Base-by-base conservation (phyloP, 306 rosid species). In the Prunus campanulata region DNA sequence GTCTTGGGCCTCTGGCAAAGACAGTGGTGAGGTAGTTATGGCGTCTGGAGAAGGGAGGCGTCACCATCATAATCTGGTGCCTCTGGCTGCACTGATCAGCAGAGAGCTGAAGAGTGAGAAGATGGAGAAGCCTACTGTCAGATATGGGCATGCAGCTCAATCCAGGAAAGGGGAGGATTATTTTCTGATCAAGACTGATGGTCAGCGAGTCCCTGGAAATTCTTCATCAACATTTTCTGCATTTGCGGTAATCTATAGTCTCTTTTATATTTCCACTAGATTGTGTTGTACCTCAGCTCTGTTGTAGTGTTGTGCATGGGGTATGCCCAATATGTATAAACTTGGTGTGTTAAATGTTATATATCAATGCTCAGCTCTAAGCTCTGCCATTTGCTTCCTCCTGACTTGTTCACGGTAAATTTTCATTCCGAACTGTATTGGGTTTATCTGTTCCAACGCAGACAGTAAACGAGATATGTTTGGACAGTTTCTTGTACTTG, bases 121-220 rank as follows among this genome's bases (percentile, higher is more conserved):
- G 90, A 86, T 92, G 96, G 97, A 89, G 82, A 95, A 92, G 78
- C 98, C 98, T 4, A 90, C 85, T 59, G 80, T 95, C 67, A 89
- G 90, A 75, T 81, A 77, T 80, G 98, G 97, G 0, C 87, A 88
- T 75, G 97, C 98, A 11, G 97, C 93, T 72, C 96, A 91, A 79
- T 92, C 98, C 75, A 92, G 71, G 83, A 95, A 95, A 80, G 98
- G 98, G 74, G 98, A 92, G 67, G 98, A 95, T 80, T 95, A 86
- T 81, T 95, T 86, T 77, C 84, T 95, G 16, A 60, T 89, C 29
- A 95, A 90, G 85, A 86, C 97, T 4, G 98, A 92, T 77, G 91
- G 96, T 77, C 96, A 84, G 74, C 83, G 97, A 62, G 87, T 92
- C 9, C 88, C 92, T 5, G 97, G 97, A 77, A 92, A 88, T 73